Base-by-base conservation (phyloP, 1,284 basidiomycete species). In the Boletus chippewaensis region DNA sequence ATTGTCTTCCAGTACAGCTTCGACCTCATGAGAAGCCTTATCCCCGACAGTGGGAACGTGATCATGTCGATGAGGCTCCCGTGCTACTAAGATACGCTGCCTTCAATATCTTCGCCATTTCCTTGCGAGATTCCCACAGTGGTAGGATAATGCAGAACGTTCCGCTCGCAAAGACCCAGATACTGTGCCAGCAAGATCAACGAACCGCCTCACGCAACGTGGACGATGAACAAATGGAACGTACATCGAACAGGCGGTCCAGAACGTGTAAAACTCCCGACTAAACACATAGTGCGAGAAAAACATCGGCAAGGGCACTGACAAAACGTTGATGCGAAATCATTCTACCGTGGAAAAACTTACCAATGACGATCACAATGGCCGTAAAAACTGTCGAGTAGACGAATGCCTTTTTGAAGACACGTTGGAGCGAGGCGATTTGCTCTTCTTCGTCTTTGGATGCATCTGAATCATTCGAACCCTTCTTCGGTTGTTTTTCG, bases 231-330 rank as follows among this genome's bases (percentile, higher is more conserved):
- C 11, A 46, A 20, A 32, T 18, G 20, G 35, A 44, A 55, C 53
- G 29, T 53, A 76, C 74, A 79, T 76, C 16, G 73, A 71, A 32
- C 74, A 71, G 1, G 71, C 71, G 32, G 75, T 68, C 78, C 77
- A 80, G 58, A 76, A 76, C n/a, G 64, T 70, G 59, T 73, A 78
- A 61, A 79, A 80, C 16, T 57, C 58, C 45, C 67, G 63, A 52
- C 72, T 76, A 57, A 77, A 78, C 5, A 79, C 62, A 54, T 79
- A 80, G 50, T 71, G 70, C 31, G 72, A 72, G 62, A 77, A 76
- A 61, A 76, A 78, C 72, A 78, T 73, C 5, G 78, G 77, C 6
- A 79, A 56, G 0, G 78, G 77, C 0, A 78, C 73, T 75, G 28
- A 46, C 45, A 28, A 34, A 51, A 47, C 26, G 45, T 49, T 44